A percentile compares a stretch with the other conserved stretches of the same genome.
These are phyloP conservation scores for Talaromyces sp. DNA, from an alignment of 2,329 filamentous ascomycete species.

Conservation along the genomic window DNA sequence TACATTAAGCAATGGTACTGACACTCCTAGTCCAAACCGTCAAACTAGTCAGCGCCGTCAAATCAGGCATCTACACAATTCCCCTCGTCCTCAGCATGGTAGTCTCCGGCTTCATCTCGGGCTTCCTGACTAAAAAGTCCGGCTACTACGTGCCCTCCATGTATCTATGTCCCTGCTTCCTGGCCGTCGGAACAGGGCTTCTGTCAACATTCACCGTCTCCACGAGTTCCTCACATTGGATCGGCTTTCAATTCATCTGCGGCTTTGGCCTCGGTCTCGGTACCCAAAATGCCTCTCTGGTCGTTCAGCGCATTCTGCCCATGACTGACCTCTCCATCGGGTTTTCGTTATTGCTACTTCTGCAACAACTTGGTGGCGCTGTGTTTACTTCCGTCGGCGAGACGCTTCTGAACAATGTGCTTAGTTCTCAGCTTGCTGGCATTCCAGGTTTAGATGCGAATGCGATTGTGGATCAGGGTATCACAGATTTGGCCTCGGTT, in stretches of 20 bases:
- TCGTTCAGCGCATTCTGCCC: constrained; percentile 26
- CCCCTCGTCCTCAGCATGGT: constrained; percentile 12
- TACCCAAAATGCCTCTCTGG: constrained; percentile 26
- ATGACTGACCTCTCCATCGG: constrained; percentile 28
- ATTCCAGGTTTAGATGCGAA: constrained; percentile 30
- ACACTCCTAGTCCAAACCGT: constrained; percentile 12
- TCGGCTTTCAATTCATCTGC: constrained; percentile 28
- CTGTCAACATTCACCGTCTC: constrained; percentile 20
- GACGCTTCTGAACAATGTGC: constrained; percentile 24
- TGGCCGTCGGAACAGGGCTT: constrained; percentile 13
- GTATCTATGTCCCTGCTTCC: constrained; percentile 5
- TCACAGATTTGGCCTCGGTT: constrained; percentile 3
- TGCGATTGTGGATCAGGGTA: constrained; percentile 3
- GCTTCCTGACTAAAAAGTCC: constrained; percentile 3
- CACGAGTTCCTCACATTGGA: constrained; percentile 25
- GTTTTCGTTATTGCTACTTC: constrained; percentile 26
- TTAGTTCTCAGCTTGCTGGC: constrained; percentile 16
- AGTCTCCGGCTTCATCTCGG: constrained; percentile 10
- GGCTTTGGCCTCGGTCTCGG: constrained; percentile 31
- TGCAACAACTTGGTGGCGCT: constrained; percentile 26
- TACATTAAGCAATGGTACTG: not conserved
- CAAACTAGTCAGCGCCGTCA: constrained; percentile 13
- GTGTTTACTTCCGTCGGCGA: constrained; percentile 26
- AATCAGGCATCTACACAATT: constrained; percentile 13
- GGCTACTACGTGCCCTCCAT: constrained; percentile 18